Evolutionary conservation across 129 eudicot genomes (phyloP).

Genomic region (Tagetes patula): DNA sequence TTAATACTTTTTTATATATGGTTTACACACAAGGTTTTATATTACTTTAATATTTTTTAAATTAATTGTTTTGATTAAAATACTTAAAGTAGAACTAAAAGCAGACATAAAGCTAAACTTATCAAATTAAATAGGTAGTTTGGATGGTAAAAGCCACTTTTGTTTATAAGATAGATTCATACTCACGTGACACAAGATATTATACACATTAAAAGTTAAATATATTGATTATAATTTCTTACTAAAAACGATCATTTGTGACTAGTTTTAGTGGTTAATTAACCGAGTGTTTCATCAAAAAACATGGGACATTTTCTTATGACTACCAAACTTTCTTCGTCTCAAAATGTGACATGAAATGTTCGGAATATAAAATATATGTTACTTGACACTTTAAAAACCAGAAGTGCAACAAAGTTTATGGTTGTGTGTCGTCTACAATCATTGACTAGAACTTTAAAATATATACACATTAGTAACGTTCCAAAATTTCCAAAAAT

Average conservation of each 20-base stretch:
- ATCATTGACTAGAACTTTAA: no score
- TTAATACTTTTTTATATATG: constrained; percentile 19
- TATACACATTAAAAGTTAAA: not conserved
- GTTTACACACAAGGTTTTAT: constrained; percentile 26
- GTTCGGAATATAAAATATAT: no score
- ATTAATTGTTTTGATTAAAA: constrained; percentile 17
- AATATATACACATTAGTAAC: no score
- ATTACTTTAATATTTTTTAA: constrained; percentile 5
- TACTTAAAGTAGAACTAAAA: constrained; percentile 1
- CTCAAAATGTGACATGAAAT: no score
- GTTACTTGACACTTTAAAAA: no score
- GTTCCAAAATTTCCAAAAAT: no score
- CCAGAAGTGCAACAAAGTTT: no score
- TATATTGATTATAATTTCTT: not conserved
- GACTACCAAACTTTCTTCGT: no score
- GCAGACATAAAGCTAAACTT: constrained; percentile 13
- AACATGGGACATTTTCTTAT: no score
- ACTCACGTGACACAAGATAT: not conserved
- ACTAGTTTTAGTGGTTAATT: not conserved
- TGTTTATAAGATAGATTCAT: constrained; percentile 12
- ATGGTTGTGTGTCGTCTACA: no score
- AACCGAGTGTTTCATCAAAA: no score
- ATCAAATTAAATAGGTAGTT: constrained; percentile 23
- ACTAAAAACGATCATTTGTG: not conserved
- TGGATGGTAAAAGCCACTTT: constrained; percentile 35